Evolutionary conservation across 805 yeast species (phyloP).

Genomic region (Wickerhamiella hasegawae): DNA sequence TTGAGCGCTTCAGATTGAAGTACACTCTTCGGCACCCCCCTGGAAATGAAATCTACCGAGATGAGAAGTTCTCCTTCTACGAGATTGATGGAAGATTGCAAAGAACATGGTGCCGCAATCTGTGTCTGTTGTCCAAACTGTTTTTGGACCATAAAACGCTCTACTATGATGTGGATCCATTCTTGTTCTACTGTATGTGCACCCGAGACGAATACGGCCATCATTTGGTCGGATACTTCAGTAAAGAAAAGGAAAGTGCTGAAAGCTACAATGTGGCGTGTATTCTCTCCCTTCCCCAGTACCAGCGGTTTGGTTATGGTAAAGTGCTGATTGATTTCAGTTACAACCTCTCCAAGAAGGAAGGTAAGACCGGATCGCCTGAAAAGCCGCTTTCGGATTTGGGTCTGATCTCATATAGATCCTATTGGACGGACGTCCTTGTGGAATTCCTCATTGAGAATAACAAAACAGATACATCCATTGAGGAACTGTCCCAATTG

Average conservation of each 20-base stretch:
- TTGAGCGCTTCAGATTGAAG: slow-evolving; percentile 78
- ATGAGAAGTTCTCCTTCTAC: slow-evolving; percentile 82
- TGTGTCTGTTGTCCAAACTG: slow-evolving; percentile 76
- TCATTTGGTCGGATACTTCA: slow-evolving; percentile 90
- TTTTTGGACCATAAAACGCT: slow-evolving; percentile 92
- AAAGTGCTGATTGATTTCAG: slow-evolving; percentile 83
- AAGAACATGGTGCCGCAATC: slow-evolving; percentile 92
- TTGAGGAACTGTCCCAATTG: slow-evolving; percentile 73
- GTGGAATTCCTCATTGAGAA: slow-evolving; percentile 56
- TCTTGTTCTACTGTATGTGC: slow-evolving; percentile 91
- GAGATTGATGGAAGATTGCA: slow-evolving; percentile 96
- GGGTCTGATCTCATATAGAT: slow-evolving; percentile 84
- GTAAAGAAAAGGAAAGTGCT: slow-evolving; percentile 92
- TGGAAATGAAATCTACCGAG: slow-evolving; percentile 93
- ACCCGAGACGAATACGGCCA: slow-evolving; percentile 79
- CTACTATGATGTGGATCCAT: slow-evolving; percentile 97
- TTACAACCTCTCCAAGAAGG: slow-evolving; percentile 76
- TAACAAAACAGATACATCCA: slow-evolving; percentile 43
- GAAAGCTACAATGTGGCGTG: slow-evolving; percentile 95
- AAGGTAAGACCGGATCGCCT: slow-evolving; percentile 86
- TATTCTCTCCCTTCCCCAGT: slow-evolving; percentile 88
- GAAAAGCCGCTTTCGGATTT: slow-evolving; percentile 94
- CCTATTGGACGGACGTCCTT: slow-evolving; percentile 89
- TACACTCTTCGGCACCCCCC: slow-evolving; percentile 92
- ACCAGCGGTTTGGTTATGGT: slow-evolving; percentile 91